Evolutionary conservation across 768 basidiomycete species (phyloP).

Genomic region (Kwoniella sp.): DNA sequence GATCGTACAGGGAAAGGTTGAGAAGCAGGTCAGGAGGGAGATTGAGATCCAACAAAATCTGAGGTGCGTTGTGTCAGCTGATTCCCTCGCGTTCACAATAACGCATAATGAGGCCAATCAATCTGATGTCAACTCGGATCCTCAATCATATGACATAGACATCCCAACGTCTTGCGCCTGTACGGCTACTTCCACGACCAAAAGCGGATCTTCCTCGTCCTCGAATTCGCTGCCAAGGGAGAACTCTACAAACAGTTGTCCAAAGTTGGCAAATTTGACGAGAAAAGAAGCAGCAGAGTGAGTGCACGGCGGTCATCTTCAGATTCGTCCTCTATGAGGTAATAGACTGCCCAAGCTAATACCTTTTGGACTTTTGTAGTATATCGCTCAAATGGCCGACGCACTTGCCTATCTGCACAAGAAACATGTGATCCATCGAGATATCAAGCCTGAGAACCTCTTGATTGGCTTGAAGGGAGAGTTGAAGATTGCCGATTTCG

Average conservation of each 20-base stretch:
- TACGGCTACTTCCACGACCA: slow-evolving; percentile 99
- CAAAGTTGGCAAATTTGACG: slow-evolving; percentile 81
- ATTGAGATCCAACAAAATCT: slow-evolving; percentile 98
- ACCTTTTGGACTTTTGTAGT: slow-evolving; percentile 58
- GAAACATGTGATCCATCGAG: slow-evolving; percentile 97
- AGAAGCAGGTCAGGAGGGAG: slow-evolving; percentile 95
- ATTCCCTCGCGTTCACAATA: neutral
- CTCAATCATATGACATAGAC: slow-evolving; percentile 58
- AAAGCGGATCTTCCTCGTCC: slow-evolving; percentile 95
- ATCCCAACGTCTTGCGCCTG: slow-evolving; percentile 89
- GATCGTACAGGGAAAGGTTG: slow-evolving; percentile 84
- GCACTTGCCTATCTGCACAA: slow-evolving; percentile 86
- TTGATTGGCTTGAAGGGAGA: slow-evolving; percentile 84
- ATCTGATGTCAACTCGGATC: neutral
- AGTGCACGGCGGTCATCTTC: slow-evolving; percentile 32
- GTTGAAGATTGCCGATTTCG: slow-evolving; percentile 97
- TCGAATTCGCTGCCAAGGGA: slow-evolving; percentile 95
- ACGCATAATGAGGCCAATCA: too few species aligned
- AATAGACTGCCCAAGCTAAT: too few species aligned
- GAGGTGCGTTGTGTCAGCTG: slow-evolving; percentile 53
- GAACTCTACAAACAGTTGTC: slow-evolving; percentile 95
- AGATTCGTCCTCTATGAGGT: neutral
- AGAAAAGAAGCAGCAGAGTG: slow-evolving; percentile 73
- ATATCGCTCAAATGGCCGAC: slow-evolving; percentile 98
- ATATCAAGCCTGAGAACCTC: slow-evolving; percentile 98